phyloP scores from a whole-genome alignment of 371 early-diverging fungal species.

The Circinella umbellata region DNA sequence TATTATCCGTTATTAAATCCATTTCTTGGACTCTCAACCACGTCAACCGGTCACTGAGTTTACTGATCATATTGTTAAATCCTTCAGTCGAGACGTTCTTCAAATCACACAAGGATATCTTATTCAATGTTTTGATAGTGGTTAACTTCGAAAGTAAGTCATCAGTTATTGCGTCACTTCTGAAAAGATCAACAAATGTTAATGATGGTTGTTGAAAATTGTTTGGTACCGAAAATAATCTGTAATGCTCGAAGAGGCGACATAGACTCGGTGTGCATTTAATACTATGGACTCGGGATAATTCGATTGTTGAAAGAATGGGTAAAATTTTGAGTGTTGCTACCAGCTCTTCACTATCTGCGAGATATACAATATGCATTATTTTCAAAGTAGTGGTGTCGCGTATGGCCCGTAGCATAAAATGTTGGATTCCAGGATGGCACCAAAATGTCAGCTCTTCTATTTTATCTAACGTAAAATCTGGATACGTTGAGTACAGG shows the following conservation, averaged over 20 bases:
- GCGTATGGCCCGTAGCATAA: neutral
- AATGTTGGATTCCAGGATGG: neutral
- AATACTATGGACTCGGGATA: neutral
- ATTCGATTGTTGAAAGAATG: neutral
- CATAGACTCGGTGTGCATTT: neutral
- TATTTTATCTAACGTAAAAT: neutral
- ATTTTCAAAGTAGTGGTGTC: neutral
- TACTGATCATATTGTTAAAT: neutral
- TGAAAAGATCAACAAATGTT: neutral
- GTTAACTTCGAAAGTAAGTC: neutral
- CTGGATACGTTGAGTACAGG: neutral
- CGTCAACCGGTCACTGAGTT: neutral
- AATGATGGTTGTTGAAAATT: neutral
- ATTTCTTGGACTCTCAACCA: neutral
- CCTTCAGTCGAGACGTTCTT: neutral
- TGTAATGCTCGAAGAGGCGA: neutral
- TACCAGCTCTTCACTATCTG: neutral
- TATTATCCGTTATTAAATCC: neutral
- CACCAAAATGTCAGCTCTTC: neutral
- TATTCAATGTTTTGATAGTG: neutral
- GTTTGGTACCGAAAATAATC: too few relatives aligned
- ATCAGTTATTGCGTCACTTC: neutral
- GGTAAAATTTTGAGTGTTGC: neutral
- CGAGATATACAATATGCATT: neutral
- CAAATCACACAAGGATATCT: neutral